These are phyloP conservation scores for Diddensiella santjacobensis DNA, from an alignment of 805 yeast genomes.

Conservation along the genomic window DNA sequence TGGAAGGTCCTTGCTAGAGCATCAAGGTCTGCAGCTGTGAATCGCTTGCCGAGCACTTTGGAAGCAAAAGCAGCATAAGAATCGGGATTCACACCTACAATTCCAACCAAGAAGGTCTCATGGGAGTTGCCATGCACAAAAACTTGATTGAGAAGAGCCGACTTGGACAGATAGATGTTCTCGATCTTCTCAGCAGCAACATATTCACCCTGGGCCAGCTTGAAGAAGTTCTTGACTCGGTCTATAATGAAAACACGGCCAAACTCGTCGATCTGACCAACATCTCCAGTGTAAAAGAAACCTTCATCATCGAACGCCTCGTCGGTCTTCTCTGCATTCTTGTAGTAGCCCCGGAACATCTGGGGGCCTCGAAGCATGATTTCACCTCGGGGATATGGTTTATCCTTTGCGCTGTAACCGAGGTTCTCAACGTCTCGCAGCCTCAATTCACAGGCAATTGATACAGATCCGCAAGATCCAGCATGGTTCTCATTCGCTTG, in stretches of 20 bases:
- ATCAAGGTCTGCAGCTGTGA: slow-evolving; percentile 27
- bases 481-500: slow-evolving; percentile 42
- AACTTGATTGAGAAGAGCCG: slow-evolving; percentile 50
- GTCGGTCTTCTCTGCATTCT: slow-evolving; percentile 52
- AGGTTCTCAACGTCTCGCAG: slow-evolving; percentile 63
- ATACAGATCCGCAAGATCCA: slow-evolving; percentile 62
- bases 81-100: slow-evolving; percentile 58
- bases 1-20: slow-evolving; percentile 31
- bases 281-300: slow-evolving; percentile 68
- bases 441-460: slow-evolving; percentile 52
- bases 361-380: slow-evolving; percentile 62
- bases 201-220: slow-evolving; percentile 62
- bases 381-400: slow-evolving; percentile 54
- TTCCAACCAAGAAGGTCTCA: slow-evolving; percentile 53
- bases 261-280: slow-evolving; percentile 47
- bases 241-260: slow-evolving; percentile 65
- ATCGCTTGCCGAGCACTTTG: slow-evolving; percentile 32
- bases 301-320: slow-evolving; percentile 53
- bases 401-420: slow-evolving; percentile 45
- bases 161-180: slow-evolving; percentile 52
- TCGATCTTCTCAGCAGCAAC: slow-evolving; percentile 76
- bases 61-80: slow-evolving; percentile 34
- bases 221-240: slow-evolving; percentile 76
- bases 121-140: slow-evolving; percentile 64
- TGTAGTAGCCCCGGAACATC: slow-evolving; percentile 53